phyloP scores from a whole-genome alignment of 768 basidiomycete species.

The Leccinum obscurum region DNA sequence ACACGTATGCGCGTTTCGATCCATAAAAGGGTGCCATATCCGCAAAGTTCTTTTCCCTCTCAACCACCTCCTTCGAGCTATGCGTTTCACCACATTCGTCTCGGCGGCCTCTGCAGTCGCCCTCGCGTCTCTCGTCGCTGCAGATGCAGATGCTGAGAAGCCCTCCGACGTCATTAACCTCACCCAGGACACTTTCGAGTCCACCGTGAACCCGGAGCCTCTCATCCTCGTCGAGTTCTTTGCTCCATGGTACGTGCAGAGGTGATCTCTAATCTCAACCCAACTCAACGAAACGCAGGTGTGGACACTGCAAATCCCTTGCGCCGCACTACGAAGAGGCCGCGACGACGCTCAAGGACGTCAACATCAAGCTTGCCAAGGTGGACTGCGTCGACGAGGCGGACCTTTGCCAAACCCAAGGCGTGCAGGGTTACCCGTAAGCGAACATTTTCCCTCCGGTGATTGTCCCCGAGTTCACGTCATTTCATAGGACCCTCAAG shows the following conservation, averaged over 20 bases:
- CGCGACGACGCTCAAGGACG: constrained; percentile 88
- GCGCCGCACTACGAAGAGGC: constrained; percentile 95
- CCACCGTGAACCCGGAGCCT: constrained; percentile 60
- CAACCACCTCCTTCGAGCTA: constrained; percentile 38
- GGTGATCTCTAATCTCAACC: not conserved
- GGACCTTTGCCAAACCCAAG: constrained; percentile 86
- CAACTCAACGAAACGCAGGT: constrained; percentile 47
- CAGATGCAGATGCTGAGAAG: constrained; percentile 40
- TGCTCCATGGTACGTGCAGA: constrained; percentile 65
- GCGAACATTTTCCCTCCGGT: constrained; percentile 29
- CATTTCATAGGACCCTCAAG: constrained; percentile 64
- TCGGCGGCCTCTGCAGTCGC: constrained; percentile 53
- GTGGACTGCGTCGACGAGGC: constrained; percentile 96
- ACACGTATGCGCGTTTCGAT: constrained; percentile 32
- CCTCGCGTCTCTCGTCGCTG: constrained; percentile 53
- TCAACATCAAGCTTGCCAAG: constrained; percentile 88
- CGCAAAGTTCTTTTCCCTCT: not conserved
- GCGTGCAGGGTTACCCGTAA: constrained; percentile 93
- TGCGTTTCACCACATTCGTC: constrained; percentile 61
- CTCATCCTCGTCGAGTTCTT: constrained; percentile 95
- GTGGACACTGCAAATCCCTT: constrained; percentile 94
- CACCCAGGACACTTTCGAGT: constrained; percentile 67
- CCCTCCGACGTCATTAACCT: constrained; percentile 80
- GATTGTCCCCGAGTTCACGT: not conserved
- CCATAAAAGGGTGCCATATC: constrained; percentile 22